Evolutionary conservation across 2,329 filamentous ascomycete genomes (phyloP).

Genomic region (Emmonsiellopsis sp.): DNA sequence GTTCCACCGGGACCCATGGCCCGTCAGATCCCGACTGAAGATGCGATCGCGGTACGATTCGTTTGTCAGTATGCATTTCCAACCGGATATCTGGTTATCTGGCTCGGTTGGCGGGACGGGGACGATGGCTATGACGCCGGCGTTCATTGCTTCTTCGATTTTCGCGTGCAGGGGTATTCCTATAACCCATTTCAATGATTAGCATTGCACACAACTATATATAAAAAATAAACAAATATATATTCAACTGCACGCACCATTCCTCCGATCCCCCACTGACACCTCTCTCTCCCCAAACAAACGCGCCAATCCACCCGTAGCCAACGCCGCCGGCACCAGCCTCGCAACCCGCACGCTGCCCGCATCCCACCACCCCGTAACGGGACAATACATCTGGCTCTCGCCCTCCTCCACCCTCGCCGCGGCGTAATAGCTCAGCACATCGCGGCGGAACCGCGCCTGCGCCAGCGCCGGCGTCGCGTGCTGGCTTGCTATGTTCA

Average conservation of each 20-base stretch:
- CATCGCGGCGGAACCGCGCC: background rate
- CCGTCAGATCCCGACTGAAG: constrained; percentile 1
- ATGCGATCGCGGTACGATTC: constrained; percentile 5
- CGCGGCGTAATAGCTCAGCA: constrained; percentile 1
- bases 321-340: constrained; percentile 9
- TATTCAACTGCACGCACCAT: constrained; percentile 5
- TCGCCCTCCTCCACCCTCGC: background rate
- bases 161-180: constrained; percentile 5
- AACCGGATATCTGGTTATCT: background rate
- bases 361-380: constrained; percentile 3
- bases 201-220: background rate
- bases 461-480: background rate
- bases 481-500: background rate
- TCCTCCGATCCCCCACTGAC: constrained; percentile 8
- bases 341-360: constrained; percentile 9
- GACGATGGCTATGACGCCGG: constrained; percentile 10
- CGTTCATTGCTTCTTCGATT: constrained; percentile 6
- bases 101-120: constrained; percentile 6
- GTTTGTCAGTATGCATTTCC: constrained; percentile 10
- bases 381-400: constrained; percentile 3
- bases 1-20: background rate
- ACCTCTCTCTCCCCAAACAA: constrained; percentile 12
- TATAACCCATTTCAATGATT: background rate
- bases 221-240: background rate
- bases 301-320: constrained; percentile 8